Conservation (phyloP, 2,329 filamentous ascomycete species). For the Chaetomiaceae sp. region DNA sequence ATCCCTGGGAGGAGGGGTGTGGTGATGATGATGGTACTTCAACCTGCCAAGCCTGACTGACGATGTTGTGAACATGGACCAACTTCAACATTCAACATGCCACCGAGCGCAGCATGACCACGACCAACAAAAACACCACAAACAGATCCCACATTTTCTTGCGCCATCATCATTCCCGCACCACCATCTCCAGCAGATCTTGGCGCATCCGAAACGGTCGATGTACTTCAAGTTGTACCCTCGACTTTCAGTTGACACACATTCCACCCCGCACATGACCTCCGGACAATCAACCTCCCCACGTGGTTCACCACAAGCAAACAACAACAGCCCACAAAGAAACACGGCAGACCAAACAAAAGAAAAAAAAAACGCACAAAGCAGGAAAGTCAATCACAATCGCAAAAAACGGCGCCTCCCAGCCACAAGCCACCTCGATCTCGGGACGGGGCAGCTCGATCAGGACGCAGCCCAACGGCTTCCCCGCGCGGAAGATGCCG, state of each 20-base stretch:
- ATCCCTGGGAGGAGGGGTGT: neutral
- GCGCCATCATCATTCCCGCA: neutral
- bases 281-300: neutral
- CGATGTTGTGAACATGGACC: neutral
- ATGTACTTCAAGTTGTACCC: neutral
- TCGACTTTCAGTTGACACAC: no score
- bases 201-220: neutral
- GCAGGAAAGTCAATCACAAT: neutral
- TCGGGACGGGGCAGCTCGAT: neutral
- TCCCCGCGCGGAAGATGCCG: no score
- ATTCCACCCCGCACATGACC: neutral
- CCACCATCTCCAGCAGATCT: neutral
- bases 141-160: neutral
- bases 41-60: neutral
- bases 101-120: constrained; percentile 1
- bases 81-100: neutral
- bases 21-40: neutral
- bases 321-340: neutral
- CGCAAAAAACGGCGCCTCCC: neutral
- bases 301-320: neutral
- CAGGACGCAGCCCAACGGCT: neutral
- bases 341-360: neutral
- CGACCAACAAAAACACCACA: neutral
- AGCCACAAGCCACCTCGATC: neutral
- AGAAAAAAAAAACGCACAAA: no score